Evolutionary conservation across 495 filamentous ascomycete species (phyloP), one percentile per base, ranked within the genome.

Genomic region (Talaromyces trachyspermus): DNA sequence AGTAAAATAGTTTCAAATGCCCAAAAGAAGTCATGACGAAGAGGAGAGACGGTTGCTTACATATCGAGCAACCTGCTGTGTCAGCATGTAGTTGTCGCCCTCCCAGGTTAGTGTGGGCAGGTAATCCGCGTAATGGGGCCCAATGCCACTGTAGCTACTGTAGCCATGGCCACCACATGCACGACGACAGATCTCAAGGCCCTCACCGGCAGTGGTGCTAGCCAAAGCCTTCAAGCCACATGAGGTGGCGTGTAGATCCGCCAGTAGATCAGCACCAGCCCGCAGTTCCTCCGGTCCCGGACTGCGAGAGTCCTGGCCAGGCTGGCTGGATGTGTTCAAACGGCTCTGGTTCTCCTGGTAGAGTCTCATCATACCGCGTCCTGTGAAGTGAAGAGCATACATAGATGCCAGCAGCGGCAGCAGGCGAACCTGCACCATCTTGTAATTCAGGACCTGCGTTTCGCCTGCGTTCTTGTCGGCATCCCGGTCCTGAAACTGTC

Each of bases 31-130:
- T n/a, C n/a, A n/a, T n/a, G n/a, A n/a, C n/a, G n/a, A n/a, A n/a
- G n/a, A n/a, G 29, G 33, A 15, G 14, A 22, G 23, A 35, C 30
- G 12, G 2, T n/a, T 29, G 56, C 64, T 50, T 60, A 75, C 67
- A 54, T 86, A 86, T 52, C 83, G 72, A 3, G 82, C 79, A n/a
- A 86, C 83, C 67, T 89, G 85, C 55, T 88, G 85, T 26, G 81
- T 82, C 38, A 88, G 66, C 80, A 88, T 86, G 57, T 83, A 86
- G 65, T 88, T 88, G 60, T 88, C 85, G 32, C 84, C 81, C 38
- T 70, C 68, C 68, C 67, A 73, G 10, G 84, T 87, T 20, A 80
- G 70, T 0, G 81, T 84, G 15, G 84, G 80, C 0, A 86, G 68
- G 57, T 85, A 83, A 53, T 85, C 80, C 5, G 84, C 67, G 58